Percentiles rank a stretch among this genome's conserved stretches.
These are phyloP conservation scores for Phytopythium boreale DNA, from an alignment of 352 stramenopile genomes.

Conservation along the genomic window DNA sequence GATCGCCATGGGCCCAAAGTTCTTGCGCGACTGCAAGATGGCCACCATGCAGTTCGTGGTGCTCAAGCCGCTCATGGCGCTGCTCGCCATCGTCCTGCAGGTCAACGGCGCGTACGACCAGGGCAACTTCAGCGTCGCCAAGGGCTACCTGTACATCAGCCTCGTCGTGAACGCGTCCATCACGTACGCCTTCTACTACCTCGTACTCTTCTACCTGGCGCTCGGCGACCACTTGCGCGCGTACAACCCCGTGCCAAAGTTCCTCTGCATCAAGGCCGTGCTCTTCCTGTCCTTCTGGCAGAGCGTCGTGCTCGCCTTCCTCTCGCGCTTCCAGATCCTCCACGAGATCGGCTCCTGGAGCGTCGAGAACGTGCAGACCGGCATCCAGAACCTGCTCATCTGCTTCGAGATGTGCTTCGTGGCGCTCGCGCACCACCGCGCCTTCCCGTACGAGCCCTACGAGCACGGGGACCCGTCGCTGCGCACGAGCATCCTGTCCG, in stretches of 20 bases:
- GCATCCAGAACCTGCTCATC: conserved; percentile 98
- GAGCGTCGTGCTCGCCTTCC: conserved; percentile 89
- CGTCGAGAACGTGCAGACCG: conserved; percentile 94
- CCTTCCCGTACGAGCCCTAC: conserved; percentile 92
- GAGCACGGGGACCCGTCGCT: conserved; percentile 42
- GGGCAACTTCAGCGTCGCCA: conserved; percentile 80
- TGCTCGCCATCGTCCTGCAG: conserved; percentile 85
- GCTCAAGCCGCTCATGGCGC: conserved; percentile 90
- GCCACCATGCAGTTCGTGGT: conserved; percentile 96
- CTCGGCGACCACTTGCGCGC: conserved; percentile 87
- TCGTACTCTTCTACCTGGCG: conserved; percentile 97
- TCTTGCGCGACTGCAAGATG: conserved; percentile 94
- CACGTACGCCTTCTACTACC: conserved; percentile 96
- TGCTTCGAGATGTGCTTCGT: conserved; percentile 99
- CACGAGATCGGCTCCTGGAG: conserved; percentile 92
- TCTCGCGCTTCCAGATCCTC: conserved; percentile 88
- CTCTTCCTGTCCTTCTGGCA: conserved; percentile 99
- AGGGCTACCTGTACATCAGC: conserved; percentile 91
- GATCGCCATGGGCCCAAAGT: conserved; percentile 80
- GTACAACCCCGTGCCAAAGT: conserved; percentile 97
- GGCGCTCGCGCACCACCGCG: conserved; percentile 94
- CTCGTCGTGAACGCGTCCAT: conserved; percentile 95
- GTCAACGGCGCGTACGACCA: conserved; percentile 80
- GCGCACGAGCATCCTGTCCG: conserved; percentile 79
- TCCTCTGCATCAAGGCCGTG: conserved; percentile 98